Percentiles rank a stretch among this genome's conserved stretches.
Conservation (phyloP, 1,284 basidiomycete species). For the Schizophyllum commune region DNA sequence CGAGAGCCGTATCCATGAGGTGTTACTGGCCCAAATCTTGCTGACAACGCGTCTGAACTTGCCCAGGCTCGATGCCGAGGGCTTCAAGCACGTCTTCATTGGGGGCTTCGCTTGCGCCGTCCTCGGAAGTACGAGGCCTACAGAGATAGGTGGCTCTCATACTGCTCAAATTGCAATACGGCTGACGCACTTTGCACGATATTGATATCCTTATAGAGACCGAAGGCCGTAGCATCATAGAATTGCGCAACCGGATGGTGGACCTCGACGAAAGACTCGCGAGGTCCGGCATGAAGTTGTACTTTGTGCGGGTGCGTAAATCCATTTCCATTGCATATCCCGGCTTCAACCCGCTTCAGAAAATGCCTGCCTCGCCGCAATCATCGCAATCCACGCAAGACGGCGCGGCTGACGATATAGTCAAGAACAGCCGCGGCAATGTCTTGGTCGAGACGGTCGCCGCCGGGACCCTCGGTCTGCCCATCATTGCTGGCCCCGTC, state of each 20-base stretch:
- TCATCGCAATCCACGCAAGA: not conserved
- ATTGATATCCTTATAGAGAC: slow-evolving; percentile 27
- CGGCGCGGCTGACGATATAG: slow-evolving; percentile 10
- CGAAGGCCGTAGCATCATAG: slow-evolving; percentile 11
- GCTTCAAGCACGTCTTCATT: slow-evolving; percentile 23
- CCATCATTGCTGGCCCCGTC: slow-evolving; percentile 16
- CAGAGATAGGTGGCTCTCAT: slow-evolving; percentile 19
- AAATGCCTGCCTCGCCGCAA: not conserved
- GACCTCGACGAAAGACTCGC: slow-evolving; percentile 20
- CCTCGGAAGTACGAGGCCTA: slow-evolving; percentile 22
- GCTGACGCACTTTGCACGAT: slow-evolving; percentile 14
- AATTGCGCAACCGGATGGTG: slow-evolving; percentile 15
- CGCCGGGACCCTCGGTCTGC: slow-evolving; percentile 22
- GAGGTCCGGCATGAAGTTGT: slow-evolving; percentile 19
- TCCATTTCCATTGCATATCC: not conserved
- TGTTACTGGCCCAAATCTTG: not conserved
- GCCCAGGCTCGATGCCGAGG: slow-evolving; percentile 17
- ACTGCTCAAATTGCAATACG: not conserved
- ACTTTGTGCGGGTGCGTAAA: slow-evolving; percentile 20
- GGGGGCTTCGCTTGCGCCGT: slow-evolving; percentile 28
- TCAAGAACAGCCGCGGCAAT: slow-evolving; percentile 16
- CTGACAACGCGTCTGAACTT: slow-evolving; percentile 15
- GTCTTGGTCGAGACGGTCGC: slow-evolving; percentile 23
- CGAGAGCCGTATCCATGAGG: not conserved
- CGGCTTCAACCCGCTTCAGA: not conserved